phyloP scores from a whole-genome alignment of 306 rosid genomes.

The Sindora glabra region DNA sequence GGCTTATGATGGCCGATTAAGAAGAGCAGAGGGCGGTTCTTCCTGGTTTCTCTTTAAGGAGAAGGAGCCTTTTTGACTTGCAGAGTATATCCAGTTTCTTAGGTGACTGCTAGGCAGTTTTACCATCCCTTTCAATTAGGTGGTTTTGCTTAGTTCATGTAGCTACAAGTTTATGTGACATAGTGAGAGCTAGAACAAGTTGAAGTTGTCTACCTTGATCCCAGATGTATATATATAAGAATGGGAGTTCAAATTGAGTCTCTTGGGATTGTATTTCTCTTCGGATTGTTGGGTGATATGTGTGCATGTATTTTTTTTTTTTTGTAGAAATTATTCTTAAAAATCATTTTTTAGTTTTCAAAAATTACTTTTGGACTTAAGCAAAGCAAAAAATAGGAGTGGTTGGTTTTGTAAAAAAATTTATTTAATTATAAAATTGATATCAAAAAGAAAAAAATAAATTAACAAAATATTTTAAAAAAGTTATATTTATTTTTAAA shows the following conservation, averaged over 20 bases:
- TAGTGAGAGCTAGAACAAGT: slow-evolving; percentile 11
- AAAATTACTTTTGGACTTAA: no score
- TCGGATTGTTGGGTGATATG: no score
- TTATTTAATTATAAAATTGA: no score
- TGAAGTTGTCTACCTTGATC: slow-evolving; percentile 14
- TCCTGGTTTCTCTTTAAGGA: neutral
- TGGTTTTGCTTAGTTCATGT: slow-evolving; percentile 21
- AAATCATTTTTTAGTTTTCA: no score
- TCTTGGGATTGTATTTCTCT: slow-evolving; percentile 9
- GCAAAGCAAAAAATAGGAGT: no score
- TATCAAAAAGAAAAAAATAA: no score
- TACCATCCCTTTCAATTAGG: slow-evolving; percentile 5
- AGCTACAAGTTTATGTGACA: slow-evolving; percentile 8
- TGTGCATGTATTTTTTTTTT: no score
- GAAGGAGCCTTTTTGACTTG: slow-evolving; percentile 11
- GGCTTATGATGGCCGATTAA: slow-evolving; percentile 11
- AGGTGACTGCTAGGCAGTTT: slow-evolving; percentile 13
- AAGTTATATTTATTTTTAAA: no score
- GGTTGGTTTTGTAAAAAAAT: no score
- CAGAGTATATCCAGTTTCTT: slow-evolving; percentile 11
- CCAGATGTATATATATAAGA: slow-evolving; percentile 23
- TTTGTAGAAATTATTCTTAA: no score
- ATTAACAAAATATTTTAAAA: no score
- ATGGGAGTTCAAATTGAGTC: slow-evolving; percentile 20
- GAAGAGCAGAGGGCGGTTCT: slow-evolving; percentile 10